phyloP scores from a whole-genome alignment of 345 rosid genomes.

The Microthlaspi erraticum region DNA sequence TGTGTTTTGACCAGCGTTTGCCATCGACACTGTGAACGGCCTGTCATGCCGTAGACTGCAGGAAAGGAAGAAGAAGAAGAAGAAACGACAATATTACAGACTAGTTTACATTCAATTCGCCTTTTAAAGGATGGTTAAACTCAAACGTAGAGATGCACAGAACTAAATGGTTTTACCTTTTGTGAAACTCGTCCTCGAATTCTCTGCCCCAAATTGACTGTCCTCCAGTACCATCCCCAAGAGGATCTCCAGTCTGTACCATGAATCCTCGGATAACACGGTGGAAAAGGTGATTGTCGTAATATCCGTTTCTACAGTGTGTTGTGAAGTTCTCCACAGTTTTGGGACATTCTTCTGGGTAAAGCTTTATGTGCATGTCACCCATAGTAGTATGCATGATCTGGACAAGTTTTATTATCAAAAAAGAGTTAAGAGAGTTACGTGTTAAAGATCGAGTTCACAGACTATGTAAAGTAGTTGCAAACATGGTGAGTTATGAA shows the following conservation, averaged over 20 bases:
- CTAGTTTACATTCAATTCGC: not conserved
- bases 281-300: slow-evolving; percentile 94
- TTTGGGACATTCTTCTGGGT: slow-evolving; percentile 99
- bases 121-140: not conserved
- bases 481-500: not conserved
- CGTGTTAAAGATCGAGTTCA: not conserved
- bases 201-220: slow-evolving; percentile 99
- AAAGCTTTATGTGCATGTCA: slow-evolving; percentile 83
- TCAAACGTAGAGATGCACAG: slow-evolving; percentile 4
- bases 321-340: slow-evolving; percentile 98
- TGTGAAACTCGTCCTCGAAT: slow-evolving; percentile 98
- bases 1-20: slow-evolving; percentile 90
- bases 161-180: slow-evolving; percentile 60
- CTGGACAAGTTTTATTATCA: slow-evolving; percentile 43
- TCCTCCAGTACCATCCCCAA: slow-evolving; percentile 99
- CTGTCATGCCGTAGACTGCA: slow-evolving; percentile 94
- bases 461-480: not conserved
- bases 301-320: slow-evolving; percentile 94
- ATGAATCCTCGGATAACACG: slow-evolving; percentile 97
- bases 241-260: slow-evolving; percentile 98
- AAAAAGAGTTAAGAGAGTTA: slow-evolving; percentile 1
- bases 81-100: not conserved
- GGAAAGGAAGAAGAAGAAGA: not conserved
- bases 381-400: slow-evolving; percentile 94
- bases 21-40: slow-evolving; percentile 95